Evolutionary conservation across 345 rosid species (phyloP).

Genomic region (Brassica cretica): DNA sequence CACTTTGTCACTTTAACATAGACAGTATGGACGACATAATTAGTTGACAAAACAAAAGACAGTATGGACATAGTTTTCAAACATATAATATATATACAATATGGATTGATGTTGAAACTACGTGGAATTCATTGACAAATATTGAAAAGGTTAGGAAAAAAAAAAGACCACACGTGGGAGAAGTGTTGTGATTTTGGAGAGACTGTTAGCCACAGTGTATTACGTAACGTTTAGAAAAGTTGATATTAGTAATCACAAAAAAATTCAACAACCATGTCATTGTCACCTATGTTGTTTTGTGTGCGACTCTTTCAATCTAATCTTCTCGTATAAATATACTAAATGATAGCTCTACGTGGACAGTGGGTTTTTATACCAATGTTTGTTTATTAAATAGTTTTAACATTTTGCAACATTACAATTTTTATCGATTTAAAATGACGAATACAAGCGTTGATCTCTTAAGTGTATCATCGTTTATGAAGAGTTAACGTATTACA

Average conservation of each 20-base stretch:
- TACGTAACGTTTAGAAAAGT: not conserved
- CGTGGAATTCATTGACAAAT: not conserved
- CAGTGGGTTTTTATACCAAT: too few relatives aligned
- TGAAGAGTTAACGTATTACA: too few relatives aligned
- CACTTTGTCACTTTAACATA: not conserved
- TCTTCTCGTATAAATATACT: not conserved
- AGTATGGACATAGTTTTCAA: not conserved
- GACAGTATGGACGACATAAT: not conserved
- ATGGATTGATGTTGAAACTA: not conserved
- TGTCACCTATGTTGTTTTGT: conserved; percentile 2
- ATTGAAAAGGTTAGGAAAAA: too few relatives aligned
- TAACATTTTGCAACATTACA: too few relatives aligned
- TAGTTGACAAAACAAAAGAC: too few relatives aligned
- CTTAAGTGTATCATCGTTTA: too few relatives aligned
- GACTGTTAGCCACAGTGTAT: not conserved
- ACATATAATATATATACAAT: not conserved
- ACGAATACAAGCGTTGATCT: too few relatives aligned
- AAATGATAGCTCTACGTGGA: too few relatives aligned
- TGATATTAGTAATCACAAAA: not conserved
- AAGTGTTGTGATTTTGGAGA: not conserved
- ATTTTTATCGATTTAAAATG: too few relatives aligned
- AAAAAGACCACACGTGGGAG: not conserved
- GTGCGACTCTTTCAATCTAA: not conserved
- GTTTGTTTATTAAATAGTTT: too few relatives aligned
- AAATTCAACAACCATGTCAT: not conserved